Conservation (phyloP, 2,329 filamentous ascomycete genomes). For the Annulohypoxylon truncatum region DNA sequence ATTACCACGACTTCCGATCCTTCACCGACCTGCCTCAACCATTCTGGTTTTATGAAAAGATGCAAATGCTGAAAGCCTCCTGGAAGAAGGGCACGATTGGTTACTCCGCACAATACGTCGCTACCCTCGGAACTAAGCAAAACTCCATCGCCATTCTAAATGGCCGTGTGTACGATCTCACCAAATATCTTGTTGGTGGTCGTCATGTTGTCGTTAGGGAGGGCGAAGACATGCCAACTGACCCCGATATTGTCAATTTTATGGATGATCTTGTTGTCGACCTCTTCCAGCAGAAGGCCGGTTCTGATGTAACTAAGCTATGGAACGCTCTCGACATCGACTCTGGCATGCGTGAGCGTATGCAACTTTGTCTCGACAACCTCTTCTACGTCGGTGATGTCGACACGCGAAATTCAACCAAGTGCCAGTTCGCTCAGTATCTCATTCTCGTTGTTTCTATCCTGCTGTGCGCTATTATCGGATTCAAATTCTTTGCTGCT, state of each 20-base stretch:
- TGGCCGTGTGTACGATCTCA: constrained; percentile 87
- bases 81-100: constrained; percentile 91
- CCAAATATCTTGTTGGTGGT: constrained; percentile 82
- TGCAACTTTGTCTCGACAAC: constrained; percentile 89
- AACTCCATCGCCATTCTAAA: constrained; percentile 83
- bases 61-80: constrained; percentile 79
- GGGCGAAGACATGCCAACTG: constrained; percentile 60
- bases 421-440: constrained; percentile 90
- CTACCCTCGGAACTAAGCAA: constrained; percentile 71
- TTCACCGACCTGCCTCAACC: constrained; percentile 83
- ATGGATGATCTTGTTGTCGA: constrained; percentile 80
- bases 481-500: constrained; percentile 96
- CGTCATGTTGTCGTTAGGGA: constrained; percentile 69
- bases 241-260: constrained; percentile 73
- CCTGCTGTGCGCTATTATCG: constrained; percentile 82
- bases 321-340: constrained; percentile 79
- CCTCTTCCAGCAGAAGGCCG: constrained; percentile 81
- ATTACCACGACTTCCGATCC: constrained; percentile 93
- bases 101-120: constrained; percentile 82
- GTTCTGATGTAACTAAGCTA: constrained; percentile 83
- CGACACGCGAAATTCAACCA: constrained; percentile 87
- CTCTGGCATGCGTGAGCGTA: constrained; percentile 67
- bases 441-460: constrained; percentile 87
- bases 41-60: constrained; percentile 94
- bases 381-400: constrained; percentile 93